Conservation (phyloP, 2,329 filamentous ascomycete species). For the Huntiella abstrusa region DNA sequence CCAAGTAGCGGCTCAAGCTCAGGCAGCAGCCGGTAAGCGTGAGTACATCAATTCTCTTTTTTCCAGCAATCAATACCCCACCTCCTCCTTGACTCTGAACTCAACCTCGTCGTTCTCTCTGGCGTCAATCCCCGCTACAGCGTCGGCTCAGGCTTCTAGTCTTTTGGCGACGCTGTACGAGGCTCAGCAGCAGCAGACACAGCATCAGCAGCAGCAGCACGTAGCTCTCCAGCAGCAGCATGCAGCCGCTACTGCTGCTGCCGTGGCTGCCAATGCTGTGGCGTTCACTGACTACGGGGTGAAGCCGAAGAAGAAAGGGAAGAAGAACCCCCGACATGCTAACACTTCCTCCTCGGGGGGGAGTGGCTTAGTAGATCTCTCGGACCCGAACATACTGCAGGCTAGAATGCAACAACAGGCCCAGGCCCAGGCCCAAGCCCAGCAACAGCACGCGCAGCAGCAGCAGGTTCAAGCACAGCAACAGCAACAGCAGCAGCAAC, state of each 20-base stretch:
- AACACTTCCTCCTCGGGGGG: conserved; percentile 99
- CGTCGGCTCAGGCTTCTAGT: conserved; percentile 74
- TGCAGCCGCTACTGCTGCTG: neutral
- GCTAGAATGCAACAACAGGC: conserved; percentile 55
- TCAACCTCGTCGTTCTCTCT: conserved; percentile 80
- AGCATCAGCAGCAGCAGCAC: conserved; percentile 6
- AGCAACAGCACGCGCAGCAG: too few relatives aligned
- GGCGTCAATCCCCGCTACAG: conserved; percentile 61
- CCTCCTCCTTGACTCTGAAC: conserved; percentile 71
- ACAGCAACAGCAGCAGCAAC: conserved; percentile 43
- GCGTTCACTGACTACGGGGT: conserved; percentile 70
- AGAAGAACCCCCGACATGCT: conserved; percentile 99
- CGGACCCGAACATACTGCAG: conserved; percentile 98
- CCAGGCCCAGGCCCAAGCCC: too few relatives aligned
- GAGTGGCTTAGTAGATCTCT: conserved; percentile 99
- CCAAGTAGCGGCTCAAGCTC: conserved; percentile 40
- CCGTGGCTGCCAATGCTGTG: conserved; percentile 36
- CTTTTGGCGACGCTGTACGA: conserved; percentile 85
- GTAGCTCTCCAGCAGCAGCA: neutral
- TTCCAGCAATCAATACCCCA: conserved; percentile 59
- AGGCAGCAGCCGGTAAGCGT: conserved; percentile 52
- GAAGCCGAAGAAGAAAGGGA: conserved; percentile 99
- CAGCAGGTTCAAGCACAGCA: too few relatives aligned
- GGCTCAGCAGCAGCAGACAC: conserved; percentile 32
- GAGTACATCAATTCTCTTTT: conserved; percentile 93